A percentile compares a stretch with the other conserved stretches of the same genome.
These are phyloP conservation scores for Trichosporon ovoides DNA, from an alignment of 1,284 basidiomycete genomes.

Conservation along the genomic window DNA sequence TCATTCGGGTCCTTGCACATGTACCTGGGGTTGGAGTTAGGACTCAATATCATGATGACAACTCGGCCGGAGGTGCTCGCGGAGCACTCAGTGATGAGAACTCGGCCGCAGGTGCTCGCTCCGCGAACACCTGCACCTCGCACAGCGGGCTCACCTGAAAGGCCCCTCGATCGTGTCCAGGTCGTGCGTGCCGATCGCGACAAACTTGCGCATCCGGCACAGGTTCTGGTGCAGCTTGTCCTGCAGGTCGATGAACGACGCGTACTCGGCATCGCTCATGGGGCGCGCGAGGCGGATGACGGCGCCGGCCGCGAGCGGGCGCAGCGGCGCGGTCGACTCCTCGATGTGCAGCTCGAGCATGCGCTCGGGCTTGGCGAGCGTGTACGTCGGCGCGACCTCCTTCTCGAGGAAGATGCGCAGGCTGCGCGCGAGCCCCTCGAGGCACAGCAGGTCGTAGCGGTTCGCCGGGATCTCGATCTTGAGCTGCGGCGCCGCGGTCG, in stretches of 20 bases:
- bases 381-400: conserved; percentile 65
- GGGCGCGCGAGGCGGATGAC: conserved; percentile 77
- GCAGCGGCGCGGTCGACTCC: conserved; percentile 70
- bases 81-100: too few species aligned
- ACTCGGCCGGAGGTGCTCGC: too few species aligned
- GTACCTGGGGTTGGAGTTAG: conserved; percentile 54
- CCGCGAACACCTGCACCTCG: neutral
- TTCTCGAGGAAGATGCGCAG: conserved; percentile 80
- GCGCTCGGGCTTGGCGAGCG: conserved; percentile 60
- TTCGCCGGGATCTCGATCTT: conserved; percentile 99
- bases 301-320: conserved; percentile 87
- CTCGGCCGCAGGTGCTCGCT: too few species aligned
- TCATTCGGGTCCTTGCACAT: conserved; percentile 80
- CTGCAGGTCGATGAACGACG: conserved; percentile 96
- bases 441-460: conserved; percentile 94
- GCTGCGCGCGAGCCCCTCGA: conserved; percentile 89
- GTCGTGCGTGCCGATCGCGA: conserved; percentile 97
- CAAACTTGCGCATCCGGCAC: conserved; percentile 81
- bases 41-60: too few species aligned
- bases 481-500: conserved; percentile 80
- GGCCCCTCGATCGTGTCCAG: conserved; percentile 81
- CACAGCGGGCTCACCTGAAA: conserved; percentile 55
- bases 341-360: conserved; percentile 65
- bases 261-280: conserved; percentile 84
- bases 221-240: conserved; percentile 98